Evolutionary conservation across 345 rosid species (phyloP), one percentile per base, ranked within the genome.

Genomic region (Cardiospermum halicacabum): DNA sequence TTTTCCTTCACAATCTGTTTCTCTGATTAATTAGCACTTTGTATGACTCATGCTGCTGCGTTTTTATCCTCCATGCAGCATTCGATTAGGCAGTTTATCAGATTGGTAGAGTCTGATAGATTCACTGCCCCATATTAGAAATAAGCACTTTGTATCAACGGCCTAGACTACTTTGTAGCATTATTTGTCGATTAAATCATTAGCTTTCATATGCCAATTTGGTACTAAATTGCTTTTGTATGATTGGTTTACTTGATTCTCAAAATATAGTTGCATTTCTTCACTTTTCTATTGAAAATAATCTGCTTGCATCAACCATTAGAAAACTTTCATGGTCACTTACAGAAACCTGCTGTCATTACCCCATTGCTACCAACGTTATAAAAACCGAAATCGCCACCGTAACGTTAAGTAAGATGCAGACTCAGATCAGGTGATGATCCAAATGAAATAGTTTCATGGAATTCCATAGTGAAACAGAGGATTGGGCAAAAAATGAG

Each of bases 21-120:
- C 9, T 37, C n/a, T n/a, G n/a, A n/a, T n/a, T n/a, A 3, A 63
- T 42, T 7, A 64, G 58, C 25, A 26, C 10, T 64, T 53, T 25
- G 40, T 53, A 16, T 22, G 50, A 18, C 34, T 32, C n/a, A 11
- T 45, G 49, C 34, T 64, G 68, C 58, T 53, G 68, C 68, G 7
- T 6, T 1, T 48, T 6, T 36, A 32, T 15, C n/a, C 10, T 10
- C 18, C 58, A 12, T 25, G 58, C 36, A 51, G 58, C 57, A 34
- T 16, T 34, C 15, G 5, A 50, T 36, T 36, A 31, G 58, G 28
- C 66, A 13, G 49, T 26, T 43, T 45, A n/a, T 7, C 26, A 64
- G 37, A 25, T 12, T 13, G 21, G 40, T n/a, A 8, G 49, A 25
- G 34, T 36, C 34, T 24, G 32, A 25, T 26, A 13, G 36, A 4